Conservation (phyloP, 305 asterid species). For the Euphrasia arctica region DNA sequence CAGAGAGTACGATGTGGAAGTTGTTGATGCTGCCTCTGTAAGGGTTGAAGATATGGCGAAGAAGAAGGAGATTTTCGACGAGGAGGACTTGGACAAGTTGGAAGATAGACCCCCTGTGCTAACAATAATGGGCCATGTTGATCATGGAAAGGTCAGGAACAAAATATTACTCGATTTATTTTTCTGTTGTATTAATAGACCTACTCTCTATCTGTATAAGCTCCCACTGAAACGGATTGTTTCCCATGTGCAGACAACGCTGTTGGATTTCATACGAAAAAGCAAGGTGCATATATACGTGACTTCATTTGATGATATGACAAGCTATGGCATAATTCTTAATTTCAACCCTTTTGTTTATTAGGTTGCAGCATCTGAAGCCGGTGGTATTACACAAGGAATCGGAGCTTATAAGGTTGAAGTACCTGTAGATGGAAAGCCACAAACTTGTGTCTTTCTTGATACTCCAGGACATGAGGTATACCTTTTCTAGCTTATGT, state of each 20-base stretch:
- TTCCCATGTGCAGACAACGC: slow-evolving; percentile 75
- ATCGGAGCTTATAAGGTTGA: slow-evolving; percentile 97
- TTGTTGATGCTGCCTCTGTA: slow-evolving; percentile 63
- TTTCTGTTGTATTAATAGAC: slow-evolving; percentile 16
- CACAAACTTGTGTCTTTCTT: slow-evolving; percentile 86
- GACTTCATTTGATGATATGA: slow-evolving; percentile 6
- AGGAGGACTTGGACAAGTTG: slow-evolving; percentile 82
- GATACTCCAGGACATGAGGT: slow-evolving; percentile 99
- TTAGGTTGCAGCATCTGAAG: slow-evolving; percentile 98
- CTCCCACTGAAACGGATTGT: slow-evolving; percentile 40
- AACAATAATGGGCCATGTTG: slow-evolving; percentile 99
- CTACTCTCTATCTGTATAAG: slow-evolving; percentile 12
- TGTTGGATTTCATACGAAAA: slow-evolving; percentile 92
- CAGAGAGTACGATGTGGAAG: slow-evolving; percentile 85
- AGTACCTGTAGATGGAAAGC: slow-evolving; percentile 82
- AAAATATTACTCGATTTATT: slow-evolving; percentile 20
- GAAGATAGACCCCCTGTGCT: slow-evolving; percentile 91
- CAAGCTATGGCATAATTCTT: slow-evolving; percentile 19
- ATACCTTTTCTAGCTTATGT: slow-evolving; percentile 24
- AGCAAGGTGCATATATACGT: slow-evolving; percentile 58
- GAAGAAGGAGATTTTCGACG: slow-evolving; percentile 82
- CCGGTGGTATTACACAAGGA: slow-evolving; percentile 99
- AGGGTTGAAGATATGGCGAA: slow-evolving; percentile 94
- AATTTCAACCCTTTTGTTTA: slow-evolving; percentile 28
- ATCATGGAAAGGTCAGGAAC: slow-evolving; percentile 91